Percentiles rank a stretch among this genome's conserved stretches.
Evolutionary conservation across 1,284 basidiomycete genomes (phyloP).

Genomic region (Blastosporella zonata): DNA sequence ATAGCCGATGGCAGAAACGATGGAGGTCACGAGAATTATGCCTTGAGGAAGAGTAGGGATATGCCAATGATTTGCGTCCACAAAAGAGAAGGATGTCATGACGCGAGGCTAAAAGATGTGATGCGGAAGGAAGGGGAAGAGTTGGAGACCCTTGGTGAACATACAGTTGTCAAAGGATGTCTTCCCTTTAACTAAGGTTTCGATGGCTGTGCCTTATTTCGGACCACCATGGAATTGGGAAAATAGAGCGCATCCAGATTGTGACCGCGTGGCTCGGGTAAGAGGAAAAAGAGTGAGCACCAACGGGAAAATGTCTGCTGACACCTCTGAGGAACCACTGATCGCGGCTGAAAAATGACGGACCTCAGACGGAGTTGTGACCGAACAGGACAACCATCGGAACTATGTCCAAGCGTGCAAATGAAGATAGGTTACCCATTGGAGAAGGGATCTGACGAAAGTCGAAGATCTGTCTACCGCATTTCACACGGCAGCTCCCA

Average conservation of each 20-base stretch:
- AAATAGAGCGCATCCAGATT: slow-evolving; percentile 1
- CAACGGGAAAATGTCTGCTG: slow-evolving; percentile 5
- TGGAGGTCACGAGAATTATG: slow-evolving; percentile 22
- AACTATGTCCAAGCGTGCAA: slow-evolving; percentile 8
- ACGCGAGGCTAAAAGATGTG: slow-evolving; percentile 12
- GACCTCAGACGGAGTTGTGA: too few relatives aligned
- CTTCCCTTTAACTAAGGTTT: slow-evolving; percentile 8
- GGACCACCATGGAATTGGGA: neutral
- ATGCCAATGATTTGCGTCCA: slow-evolving; percentile 8
- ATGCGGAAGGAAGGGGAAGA: slow-evolving; percentile 1
- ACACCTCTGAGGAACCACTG: slow-evolving; percentile 7
- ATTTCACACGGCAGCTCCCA: slow-evolving; percentile 11
- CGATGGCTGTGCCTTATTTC: slow-evolving; percentile 9
- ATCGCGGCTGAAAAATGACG: slow-evolving; percentile 5
- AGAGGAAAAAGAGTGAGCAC: slow-evolving; percentile 5
- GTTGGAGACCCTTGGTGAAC: neutral
- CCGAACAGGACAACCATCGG: slow-evolving; percentile 10
- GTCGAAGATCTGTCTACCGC: neutral
- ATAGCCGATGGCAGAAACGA: slow-evolving; percentile 23
- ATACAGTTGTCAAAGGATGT: slow-evolving; percentile 1
- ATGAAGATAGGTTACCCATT: slow-evolving; percentile 11
- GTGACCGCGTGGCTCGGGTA: slow-evolving; percentile 13
- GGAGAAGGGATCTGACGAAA: slow-evolving; percentile 10
- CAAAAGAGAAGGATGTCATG: slow-evolving; percentile 10
- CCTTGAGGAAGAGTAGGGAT: slow-evolving; percentile 16